A percentile compares a stretch with the other conserved stretches of the same genome.
phyloP scores from a whole-genome alignment of 1,139 yeast genomes.

The Meyerozyma athensensis region DNA sequence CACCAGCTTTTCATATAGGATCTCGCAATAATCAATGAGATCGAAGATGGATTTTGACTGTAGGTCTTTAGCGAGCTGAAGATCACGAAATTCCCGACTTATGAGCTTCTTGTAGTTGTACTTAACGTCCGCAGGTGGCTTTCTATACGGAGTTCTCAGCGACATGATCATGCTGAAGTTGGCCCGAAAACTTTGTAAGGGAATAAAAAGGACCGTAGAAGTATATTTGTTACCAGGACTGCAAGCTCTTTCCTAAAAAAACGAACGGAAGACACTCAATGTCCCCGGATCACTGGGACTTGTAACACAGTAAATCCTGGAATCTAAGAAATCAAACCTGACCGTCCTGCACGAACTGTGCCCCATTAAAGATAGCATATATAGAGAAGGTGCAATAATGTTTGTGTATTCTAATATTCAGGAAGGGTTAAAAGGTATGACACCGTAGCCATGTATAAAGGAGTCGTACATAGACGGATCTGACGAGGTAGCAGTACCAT shows the following conservation, averaged over 20 bases:
- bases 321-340: no score
- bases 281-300: no score
- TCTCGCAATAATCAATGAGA: slow-evolving; percentile 39
- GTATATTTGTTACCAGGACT: no score
- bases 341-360: background rate
- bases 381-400: no score
- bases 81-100: slow-evolving; percentile 32
- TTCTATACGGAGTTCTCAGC: background rate
- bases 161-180: background rate
- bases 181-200: no score
- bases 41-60: slow-evolving; percentile 37
- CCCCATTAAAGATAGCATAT: no score
- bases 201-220: background rate
- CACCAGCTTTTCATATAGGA: slow-evolving; percentile 32
- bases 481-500: slow-evolving; percentile 1
- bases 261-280: no score
- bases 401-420: slow-evolving; percentile 8
- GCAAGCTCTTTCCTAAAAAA: no score
- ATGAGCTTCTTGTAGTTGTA: slow-evolving; percentile 25
- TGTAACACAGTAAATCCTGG: no score
- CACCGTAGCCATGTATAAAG: slow-evolving; percentile 25
- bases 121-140: slow-evolving; percentile 3
- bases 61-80: slow-evolving; percentile 31
- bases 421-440: slow-evolving; percentile 36
- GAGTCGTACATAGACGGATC: slow-evolving; percentile 14